A percentile compares a stretch with the other conserved stretches of the same genome.
Evolutionary conservation across 2,329 filamentous ascomycete genomes (phyloP).

Genomic region (Hirsutella minnesotensis): DNA sequence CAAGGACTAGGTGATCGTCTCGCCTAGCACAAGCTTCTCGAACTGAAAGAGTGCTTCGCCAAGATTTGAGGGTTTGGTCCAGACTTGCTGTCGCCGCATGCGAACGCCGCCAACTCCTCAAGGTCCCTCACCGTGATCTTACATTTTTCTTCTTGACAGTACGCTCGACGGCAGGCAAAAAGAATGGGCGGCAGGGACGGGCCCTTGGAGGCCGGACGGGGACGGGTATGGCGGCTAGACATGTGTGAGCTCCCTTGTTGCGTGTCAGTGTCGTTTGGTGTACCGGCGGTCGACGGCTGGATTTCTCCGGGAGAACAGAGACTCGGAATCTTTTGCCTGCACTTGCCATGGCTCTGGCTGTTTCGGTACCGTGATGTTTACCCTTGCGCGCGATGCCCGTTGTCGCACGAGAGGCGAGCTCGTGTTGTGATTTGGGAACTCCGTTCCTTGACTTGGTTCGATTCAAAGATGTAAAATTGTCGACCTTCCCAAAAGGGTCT

Average conservation of each 20-base stretch:
- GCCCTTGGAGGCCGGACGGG: neutral
- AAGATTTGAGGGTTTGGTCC: neutral
- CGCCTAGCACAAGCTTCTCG: constrained; percentile 6
- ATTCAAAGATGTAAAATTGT: too few species aligned
- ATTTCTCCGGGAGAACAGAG: constrained; percentile 3
- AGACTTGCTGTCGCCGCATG: neutral
- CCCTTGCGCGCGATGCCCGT: neutral
- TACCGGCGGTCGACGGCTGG: constrained; percentile 9
- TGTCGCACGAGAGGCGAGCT: too few species aligned
- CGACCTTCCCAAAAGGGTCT: too few species aligned
- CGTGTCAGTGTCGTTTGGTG: constrained; percentile 7
- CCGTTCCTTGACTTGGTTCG: too few species aligned
- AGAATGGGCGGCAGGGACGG: neutral
- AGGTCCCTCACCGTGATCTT: neutral
- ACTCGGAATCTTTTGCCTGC: neutral
- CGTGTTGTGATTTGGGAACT: too few species aligned
- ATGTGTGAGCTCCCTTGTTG: constrained; percentile 7
- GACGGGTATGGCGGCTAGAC: constrained; percentile 8
- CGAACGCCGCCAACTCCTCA: neutral
- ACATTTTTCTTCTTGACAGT: constrained; percentile 2
- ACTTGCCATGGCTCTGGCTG: neutral
- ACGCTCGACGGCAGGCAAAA: constrained; percentile 1
- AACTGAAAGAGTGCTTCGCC: constrained; percentile 3
- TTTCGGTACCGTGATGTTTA: neutral
- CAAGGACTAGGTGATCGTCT: constrained; percentile 23